A percentile compares a stretch with the other conserved stretches of the same genome.
These are phyloP conservation scores for Eucalyptus sp. DNA, from an alignment of 345 rosid species.

Conservation along the genomic window DNA sequence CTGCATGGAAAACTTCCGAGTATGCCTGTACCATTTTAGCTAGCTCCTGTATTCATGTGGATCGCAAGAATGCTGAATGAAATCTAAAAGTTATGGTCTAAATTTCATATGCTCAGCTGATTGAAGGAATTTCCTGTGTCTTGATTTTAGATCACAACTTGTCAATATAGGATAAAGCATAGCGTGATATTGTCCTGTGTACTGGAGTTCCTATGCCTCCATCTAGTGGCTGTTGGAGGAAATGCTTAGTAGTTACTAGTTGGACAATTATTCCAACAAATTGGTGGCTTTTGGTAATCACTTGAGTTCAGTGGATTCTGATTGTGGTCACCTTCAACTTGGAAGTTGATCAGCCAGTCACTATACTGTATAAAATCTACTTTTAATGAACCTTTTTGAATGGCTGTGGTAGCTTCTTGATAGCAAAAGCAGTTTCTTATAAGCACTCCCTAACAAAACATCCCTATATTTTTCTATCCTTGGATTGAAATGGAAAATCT, in stretches of 20 bases:
- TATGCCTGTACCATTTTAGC: not conserved
- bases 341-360: not conserved
- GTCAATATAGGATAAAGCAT: not conserved
- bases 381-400: not conserved
- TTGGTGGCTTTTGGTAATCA: not conserved
- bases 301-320: not conserved
- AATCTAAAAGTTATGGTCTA: not conserved
- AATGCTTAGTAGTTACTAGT: not conserved
- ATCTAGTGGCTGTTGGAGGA: not conserved
- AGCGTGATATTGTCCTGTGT: not conserved
- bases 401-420: not conserved
- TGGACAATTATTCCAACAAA: not conserved
- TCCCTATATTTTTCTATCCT: not conserved
- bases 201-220: not conserved
- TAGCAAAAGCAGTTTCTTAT: not conserved
- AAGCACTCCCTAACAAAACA: not conserved
- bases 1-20: not conserved
- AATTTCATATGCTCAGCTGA: not conserved
- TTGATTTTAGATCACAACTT: not conserved
- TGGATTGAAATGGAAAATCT: not conserved
- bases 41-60: not conserved
- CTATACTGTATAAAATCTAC: not conserved
- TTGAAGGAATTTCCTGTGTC: not conserved
- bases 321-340: not conserved
- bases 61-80: not conserved